Conservation (phyloP, 1,139 yeast species). For the Maudiozyma humilis region DNA sequence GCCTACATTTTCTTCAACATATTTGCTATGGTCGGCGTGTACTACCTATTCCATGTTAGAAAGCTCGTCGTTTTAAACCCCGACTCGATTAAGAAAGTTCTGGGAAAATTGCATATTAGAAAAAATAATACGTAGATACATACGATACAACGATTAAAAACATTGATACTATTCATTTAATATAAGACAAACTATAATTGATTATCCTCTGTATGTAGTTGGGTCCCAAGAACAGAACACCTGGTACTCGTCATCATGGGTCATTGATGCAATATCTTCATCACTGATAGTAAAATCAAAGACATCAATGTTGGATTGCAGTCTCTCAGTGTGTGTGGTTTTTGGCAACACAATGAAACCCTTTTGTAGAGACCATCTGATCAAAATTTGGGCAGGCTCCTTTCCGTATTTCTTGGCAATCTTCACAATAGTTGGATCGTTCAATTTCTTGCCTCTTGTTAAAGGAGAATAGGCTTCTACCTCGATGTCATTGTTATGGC, state of each 20-base stretch:
- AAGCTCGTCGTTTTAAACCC: neutral
- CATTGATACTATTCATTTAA: neutral
- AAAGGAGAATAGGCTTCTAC: slow-evolving; percentile 72
- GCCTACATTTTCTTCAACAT: slow-evolving; percentile 50
- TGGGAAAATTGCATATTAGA: neutral
- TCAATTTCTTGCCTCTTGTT: slow-evolving; percentile 30
- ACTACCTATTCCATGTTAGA: slow-evolving; percentile 34
- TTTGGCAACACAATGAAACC: slow-evolving; percentile 66
- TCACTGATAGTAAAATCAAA: slow-evolving; percentile 2
- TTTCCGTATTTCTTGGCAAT: slow-evolving; percentile 39
- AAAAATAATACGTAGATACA: neutral
- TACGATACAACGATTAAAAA: neutral
- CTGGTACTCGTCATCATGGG: slow-evolving; percentile 2
- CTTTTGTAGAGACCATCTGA: slow-evolving; percentile 77
- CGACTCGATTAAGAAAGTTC: neutral
- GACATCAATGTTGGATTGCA: neutral
- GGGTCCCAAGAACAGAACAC: slow-evolving; percentile 2
- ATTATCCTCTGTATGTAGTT: slow-evolving; percentile 4
- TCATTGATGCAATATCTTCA: slow-evolving; percentile 1
- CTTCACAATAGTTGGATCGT: slow-evolving; percentile 40
- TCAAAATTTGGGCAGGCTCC: slow-evolving; percentile 56
- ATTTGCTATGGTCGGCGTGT: slow-evolving; percentile 37
- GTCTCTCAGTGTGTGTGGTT: slow-evolving; percentile 37
- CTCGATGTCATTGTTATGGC: slow-evolving; percentile 51
- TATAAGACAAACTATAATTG: neutral